Percentiles rank a stretch among this genome's conserved stretches.
These are phyloP conservation scores for Sarcocystis neurona DNA, from an alignment of 169 alveolate species.

Conservation along the genomic window DNA sequence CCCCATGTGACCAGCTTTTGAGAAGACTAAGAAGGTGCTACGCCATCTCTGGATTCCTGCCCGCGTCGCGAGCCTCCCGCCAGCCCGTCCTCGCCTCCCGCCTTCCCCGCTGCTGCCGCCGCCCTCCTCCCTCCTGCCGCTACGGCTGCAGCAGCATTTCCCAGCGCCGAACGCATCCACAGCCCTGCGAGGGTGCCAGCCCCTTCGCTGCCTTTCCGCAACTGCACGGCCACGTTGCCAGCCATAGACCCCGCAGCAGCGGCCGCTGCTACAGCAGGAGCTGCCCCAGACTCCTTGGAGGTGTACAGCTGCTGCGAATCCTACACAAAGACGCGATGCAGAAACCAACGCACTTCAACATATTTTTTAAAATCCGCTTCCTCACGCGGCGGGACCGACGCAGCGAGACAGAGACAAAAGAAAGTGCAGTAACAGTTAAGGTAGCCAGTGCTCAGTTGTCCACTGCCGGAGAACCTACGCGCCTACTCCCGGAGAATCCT, in stretches of 20 bases:
- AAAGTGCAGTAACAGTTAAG: no score
- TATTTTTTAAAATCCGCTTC: no score
- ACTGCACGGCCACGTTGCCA: slow-evolving; percentile 31
- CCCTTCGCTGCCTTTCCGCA: slow-evolving; percentile 24
- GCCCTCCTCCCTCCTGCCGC: not conserved
- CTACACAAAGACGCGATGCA: not conserved
- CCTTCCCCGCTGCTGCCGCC: not conserved
- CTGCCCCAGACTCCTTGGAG: not conserved
- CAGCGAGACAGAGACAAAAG: no score
- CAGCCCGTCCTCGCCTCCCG: not conserved
- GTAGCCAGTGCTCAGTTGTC: no score
- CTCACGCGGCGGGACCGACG: no score
- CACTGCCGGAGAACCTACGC: no score
- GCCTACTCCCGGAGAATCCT: no score
- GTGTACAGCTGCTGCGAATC: not conserved
- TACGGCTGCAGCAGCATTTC: not conserved
- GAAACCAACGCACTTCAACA: no score
- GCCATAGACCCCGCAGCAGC: slow-evolving; percentile 33
- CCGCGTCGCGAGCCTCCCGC: no score
- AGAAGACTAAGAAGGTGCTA: no score
- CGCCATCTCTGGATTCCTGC: no score
- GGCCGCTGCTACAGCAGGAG: slow-evolving; percentile 25
- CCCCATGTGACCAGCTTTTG: no score
- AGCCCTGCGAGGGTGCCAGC: not conserved
- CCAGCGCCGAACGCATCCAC: not conserved